Base-by-base conservation (phyloP, 306 rosid species). In the Bauhinia variegata region DNA sequence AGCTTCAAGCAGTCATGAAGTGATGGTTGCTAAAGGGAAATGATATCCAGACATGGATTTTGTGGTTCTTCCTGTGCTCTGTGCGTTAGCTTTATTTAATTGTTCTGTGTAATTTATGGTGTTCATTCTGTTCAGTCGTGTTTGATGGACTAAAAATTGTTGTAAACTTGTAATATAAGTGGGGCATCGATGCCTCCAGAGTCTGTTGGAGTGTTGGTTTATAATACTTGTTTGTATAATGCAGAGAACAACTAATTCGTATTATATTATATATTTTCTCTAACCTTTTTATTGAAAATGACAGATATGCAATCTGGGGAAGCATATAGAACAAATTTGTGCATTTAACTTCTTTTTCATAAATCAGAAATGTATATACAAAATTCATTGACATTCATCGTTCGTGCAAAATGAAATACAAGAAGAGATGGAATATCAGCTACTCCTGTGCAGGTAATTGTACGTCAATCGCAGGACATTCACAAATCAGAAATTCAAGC, bases 401-500 rank as follows among this genome's bases (percentile, higher is more conserved):
- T n/a, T n/a, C n/a, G n/a, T n/a, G n/a, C n/a, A n/a, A n/a, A n/a
- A n/a, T n/a, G n/a, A n/a, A n/a, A n/a, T n/a, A n/a, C n/a, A n/a
- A n/a, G n/a, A n/a, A n/a, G n/a, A 42, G 42, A 55, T 54, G 67
- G 43, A 65, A 43, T 44, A 14, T 15, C 70, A 44, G 30, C 70
- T 81, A 63, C 46, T 78, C 15, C 4, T 65, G 72, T 65, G 73
- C 63, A 3, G 75, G 77, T 7, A 84, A 70, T 44, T 76, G 77
- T 30, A 70, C 69, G 47, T 68, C 68, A 19, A 89, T 60, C 54
- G 80, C 63, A 60, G 93, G 83, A 49, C 82, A 77, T 23, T 69
- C 78, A n/a, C 8, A 56, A 47, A 92, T 58, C 74, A 87, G 82
- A 16, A 83, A 78, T 52, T 38, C 65, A 57, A 92, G 85, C 71